Evolutionary conservation across 1,284 basidiomycete genomes (phyloP).

Genomic region (Naganishia liquefaciens): DNA sequence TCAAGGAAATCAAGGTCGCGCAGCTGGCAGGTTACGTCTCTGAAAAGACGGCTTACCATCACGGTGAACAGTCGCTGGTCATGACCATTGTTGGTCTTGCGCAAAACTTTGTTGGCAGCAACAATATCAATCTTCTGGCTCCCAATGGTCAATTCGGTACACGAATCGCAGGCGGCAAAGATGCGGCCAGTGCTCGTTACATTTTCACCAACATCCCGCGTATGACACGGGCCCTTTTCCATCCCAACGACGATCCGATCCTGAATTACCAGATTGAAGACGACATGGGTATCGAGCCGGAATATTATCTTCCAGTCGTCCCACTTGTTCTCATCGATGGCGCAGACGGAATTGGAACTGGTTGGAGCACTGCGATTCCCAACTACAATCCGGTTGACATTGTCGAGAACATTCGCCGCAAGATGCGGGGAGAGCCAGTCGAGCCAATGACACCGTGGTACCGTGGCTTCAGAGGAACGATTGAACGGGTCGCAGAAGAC

Average conservation of each 20-base stretch:
- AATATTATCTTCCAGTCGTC: slow-evolving; percentile 88
- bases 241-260: slow-evolving; percentile 80
- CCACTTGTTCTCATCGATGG: slow-evolving; percentile 93
- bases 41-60: slow-evolving; percentile 94
- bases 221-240: slow-evolving; percentile 78
- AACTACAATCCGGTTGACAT: slow-evolving; percentile 93
- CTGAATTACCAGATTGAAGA: slow-evolving; percentile 87
- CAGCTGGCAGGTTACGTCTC: slow-evolving; percentile 93
- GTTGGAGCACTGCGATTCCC: slow-evolving; percentile 94
- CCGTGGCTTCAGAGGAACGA: slow-evolving; percentile 85
- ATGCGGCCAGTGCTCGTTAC: slow-evolving; percentile 95
- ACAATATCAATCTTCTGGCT: slow-evolving; percentile 87
- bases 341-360: slow-evolving; percentile 96
- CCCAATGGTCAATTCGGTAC: slow-evolving; percentile 98
- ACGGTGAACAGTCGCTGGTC: slow-evolving; percentile 85
- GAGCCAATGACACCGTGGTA: slow-evolving; percentile 94
- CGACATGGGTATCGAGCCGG: slow-evolving; percentile 84
- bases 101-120: slow-evolving; percentile 92
- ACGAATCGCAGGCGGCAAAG: slow-evolving; percentile 78
- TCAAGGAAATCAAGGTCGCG: slow-evolving; percentile 92
- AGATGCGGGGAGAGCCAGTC: slow-evolving; percentile 84
- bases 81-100: slow-evolving; percentile 92
- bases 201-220: slow-evolving; percentile 84
- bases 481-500: slow-evolving; percentile 76
- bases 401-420: slow-evolving; percentile 78